Conservation (phyloP, 768 basidiomycete genomes). For the Tricholoma matsutake region DNA sequence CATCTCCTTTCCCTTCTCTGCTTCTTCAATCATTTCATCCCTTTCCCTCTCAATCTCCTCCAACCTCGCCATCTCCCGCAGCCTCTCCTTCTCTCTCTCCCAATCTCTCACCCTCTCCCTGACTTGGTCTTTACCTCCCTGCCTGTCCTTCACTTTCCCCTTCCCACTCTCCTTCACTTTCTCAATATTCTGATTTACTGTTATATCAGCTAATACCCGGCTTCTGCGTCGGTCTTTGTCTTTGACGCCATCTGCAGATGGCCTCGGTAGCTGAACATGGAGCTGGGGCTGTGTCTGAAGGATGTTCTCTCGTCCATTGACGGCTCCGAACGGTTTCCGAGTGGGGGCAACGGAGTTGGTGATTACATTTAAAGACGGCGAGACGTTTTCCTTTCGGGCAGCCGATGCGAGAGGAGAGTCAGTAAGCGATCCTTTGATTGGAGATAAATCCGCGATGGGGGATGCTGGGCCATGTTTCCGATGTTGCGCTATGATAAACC, state of each 20-base stretch:
- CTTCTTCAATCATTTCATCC: constrained; percentile 39
- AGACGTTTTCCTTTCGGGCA: constrained; percentile 39
- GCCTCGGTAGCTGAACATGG: constrained; percentile 5
- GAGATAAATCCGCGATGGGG: constrained; percentile 40
- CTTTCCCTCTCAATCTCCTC: constrained; percentile 55
- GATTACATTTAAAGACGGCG: constrained; percentile 25
- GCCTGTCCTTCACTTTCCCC: constrained; percentile 16
- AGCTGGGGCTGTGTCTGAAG: constrained; percentile 10
- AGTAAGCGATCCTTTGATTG: constrained; percentile 54
- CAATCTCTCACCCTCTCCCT: constrained; percentile 70
- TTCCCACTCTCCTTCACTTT: constrained; percentile 11
- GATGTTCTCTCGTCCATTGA: constrained; percentile 25
- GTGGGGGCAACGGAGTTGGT: constrained; percentile 18
- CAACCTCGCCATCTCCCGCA: constrained; percentile 65
- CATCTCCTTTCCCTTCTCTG: constrained; percentile 32
- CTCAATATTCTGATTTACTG: constrained; percentile 26
- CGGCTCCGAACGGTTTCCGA: constrained; percentile 31
- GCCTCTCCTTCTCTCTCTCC: constrained; percentile 67
- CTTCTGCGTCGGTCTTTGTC: constrained; percentile 23
- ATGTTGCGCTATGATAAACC: constrained; percentile 24
- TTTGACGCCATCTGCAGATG: constrained; percentile 7
- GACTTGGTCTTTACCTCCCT: constrained; percentile 44
- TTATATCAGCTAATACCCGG: constrained; percentile 39
- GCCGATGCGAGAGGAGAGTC: constrained; percentile 32
- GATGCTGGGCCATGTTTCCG: constrained; percentile 37